Base-by-base conservation (phyloP, 768 basidiomycete genomes). In the Rhizopogon roseolus region DNA sequence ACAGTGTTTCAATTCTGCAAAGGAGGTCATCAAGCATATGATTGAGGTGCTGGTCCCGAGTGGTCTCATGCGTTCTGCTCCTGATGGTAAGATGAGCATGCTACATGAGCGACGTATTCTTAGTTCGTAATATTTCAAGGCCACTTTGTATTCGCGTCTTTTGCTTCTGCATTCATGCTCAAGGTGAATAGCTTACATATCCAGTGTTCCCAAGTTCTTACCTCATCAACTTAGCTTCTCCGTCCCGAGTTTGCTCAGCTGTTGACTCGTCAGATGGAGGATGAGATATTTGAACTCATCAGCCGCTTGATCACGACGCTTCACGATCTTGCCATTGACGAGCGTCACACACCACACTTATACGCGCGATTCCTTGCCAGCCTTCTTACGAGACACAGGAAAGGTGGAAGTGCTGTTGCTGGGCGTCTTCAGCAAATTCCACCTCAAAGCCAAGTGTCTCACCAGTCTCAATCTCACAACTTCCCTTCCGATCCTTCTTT, bases 161-260 rank as follows among this genome's bases (percentile, higher is more conserved):
- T 92, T 63, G 89, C 90, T 0, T 88, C 86, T 25, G 90, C 89
- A 0, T 92, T 91, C 72, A 71, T 92, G 50, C 79, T 91, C 58
- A 91, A 90, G 78, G 87, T 87, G 48, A 9, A 72, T 65, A 43
- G 10, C 27, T 19, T 10, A 7, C 19, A 27, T 49, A 27, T 46
- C 3, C 8, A 14, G 13, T 43, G 25, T 42, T 28, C 8, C 27
- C 29, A 9, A 22, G 5, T 22, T 52, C 11, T 48, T 57, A 42
- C 50, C 39, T 34, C 9, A 37, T 50, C 16, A 13, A 28, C 37
- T 54, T 53, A 89, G 85, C 75, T 90, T 29, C 76, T 92, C 29
- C 81, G 84, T 43, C 88, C 88, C 0, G 87, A 90, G 58, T 87
- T 90, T 63, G 75, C 80, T n/a, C 74, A 74, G 28, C 76, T 86